Conservation (phyloP, 2,329 filamentous ascomycete species). For the Sporothrix protearum region DNA sequence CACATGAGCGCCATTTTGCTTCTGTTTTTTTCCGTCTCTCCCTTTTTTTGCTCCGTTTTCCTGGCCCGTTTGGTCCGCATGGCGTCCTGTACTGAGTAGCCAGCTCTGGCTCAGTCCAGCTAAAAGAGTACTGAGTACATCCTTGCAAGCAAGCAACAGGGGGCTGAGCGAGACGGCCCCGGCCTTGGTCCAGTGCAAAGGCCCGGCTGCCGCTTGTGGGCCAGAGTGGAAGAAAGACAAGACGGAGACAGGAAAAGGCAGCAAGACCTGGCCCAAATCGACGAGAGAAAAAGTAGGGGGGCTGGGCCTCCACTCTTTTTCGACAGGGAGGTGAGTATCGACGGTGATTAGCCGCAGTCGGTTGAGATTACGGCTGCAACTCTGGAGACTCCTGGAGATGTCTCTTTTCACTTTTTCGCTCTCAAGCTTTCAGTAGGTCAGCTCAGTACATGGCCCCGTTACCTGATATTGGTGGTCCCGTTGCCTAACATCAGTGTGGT, state of each 20-base stretch:
- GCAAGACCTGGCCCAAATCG: background rate
- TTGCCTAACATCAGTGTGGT: no score
- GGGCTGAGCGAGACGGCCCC: conserved; percentile 4
- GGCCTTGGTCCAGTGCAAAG: conserved; percentile 23
- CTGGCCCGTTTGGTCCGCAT: background rate
- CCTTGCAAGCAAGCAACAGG: conserved; percentile 1
- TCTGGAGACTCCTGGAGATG: background rate
- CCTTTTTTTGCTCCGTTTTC: background rate
- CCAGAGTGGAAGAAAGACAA: conserved; percentile 9
- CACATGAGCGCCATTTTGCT: background rate
- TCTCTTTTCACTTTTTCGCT: background rate
- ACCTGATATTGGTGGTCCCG: no score
- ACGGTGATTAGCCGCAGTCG: background rate
- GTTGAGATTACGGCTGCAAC: conserved; percentile 18
- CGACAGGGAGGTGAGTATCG: background rate
- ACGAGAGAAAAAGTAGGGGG: background rate
- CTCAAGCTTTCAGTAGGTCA: no score
- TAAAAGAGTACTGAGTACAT: background rate
- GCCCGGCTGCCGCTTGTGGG: conserved; percentile 22
- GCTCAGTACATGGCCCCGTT: no score
- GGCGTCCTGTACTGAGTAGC: no score
- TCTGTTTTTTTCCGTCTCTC: background rate
- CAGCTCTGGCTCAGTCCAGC: background rate
- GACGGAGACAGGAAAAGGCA: background rate
- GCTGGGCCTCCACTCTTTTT: conserved; percentile 12